Evolutionary conservation across 2,329 filamentous ascomycete genomes (phyloP).

Genomic region (Nothopassalora personata): DNA sequence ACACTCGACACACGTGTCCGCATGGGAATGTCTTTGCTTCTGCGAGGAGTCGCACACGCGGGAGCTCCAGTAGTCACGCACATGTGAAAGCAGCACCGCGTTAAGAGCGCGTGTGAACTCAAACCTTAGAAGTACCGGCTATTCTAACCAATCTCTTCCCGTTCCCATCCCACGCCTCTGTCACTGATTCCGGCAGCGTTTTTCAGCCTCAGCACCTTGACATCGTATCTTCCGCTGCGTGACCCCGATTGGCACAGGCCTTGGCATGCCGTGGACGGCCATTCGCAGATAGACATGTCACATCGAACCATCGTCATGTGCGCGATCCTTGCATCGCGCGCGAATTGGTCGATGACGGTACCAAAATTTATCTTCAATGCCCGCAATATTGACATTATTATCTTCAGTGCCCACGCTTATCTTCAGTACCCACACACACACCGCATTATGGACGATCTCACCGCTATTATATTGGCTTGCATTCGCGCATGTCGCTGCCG

Average conservation of each 20-base stretch:
- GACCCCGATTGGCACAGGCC: not conserved
- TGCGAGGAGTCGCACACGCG: not conserved
- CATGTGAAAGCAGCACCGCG: not conserved
- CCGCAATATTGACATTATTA: too few relatives aligned
- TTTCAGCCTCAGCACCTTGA: too few relatives aligned
- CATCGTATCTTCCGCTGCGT: not conserved
- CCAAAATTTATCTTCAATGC: too few relatives aligned
- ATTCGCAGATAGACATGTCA: not conserved
- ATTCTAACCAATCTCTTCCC: not conserved
- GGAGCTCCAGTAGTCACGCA: not conserved
- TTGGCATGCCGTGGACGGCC: not conserved
- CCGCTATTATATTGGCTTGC: too few relatives aligned
- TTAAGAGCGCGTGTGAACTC: not conserved
- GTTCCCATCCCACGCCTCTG: too few relatives aligned
- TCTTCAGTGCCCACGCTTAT: too few relatives aligned
- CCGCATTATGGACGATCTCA: too few relatives aligned
- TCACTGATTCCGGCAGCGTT: too few relatives aligned
- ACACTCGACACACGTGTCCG: not conserved
- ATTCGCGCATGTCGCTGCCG: too few relatives aligned
- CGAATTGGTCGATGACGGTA: too few relatives aligned
- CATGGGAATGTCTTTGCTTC: not conserved
- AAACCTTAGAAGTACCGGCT: not conserved
- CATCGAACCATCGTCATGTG: not conserved
- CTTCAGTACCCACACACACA: too few relatives aligned
- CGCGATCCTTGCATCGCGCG: too few relatives aligned